Evolutionary conservation across 1,284 basidiomycete genomes (phyloP), one percentile per base, ranked within the genome.

Genomic region (Grifola frondosa): DNA sequence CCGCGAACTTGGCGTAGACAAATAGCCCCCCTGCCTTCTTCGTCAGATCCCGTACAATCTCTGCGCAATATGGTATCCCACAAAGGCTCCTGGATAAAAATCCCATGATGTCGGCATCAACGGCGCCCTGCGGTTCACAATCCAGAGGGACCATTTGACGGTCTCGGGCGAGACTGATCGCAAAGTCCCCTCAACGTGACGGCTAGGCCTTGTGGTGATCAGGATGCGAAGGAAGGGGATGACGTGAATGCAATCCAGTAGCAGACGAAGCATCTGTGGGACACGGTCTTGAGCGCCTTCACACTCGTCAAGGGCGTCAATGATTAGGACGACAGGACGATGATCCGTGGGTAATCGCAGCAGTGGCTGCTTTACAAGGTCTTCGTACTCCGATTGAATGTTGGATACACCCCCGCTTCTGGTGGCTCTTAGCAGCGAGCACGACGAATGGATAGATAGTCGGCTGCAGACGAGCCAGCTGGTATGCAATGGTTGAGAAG

Each of bases 231-330:
- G 26, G 20, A 42, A 42, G 1, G 40, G 16, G 0, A 38, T 24
- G 3, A 32, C 28, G 4, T 20, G 28, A 9, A 42, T 23, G 15
- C 42, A 30, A 1, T 24, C n/a, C 16, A 33, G n/a, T 12, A 53
- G 42, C 5, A 40, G 24, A 11, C 34, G 16, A 4, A 53, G 30
- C 34, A 53, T 37, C 31, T 19, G 10, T 3, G 31, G 38, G 6
- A 37, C 21, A 11, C 4, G 7, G 6, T 33, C 24, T 8, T 21
- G 21, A 8, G 35, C 16, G 2, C 29, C 13, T 7, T 45, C 42
- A 23, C 52, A 48, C 26, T 53, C 49, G 32, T 53, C 52, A 0
- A 53, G 21, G 2, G 46, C 52, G 17, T 53, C 52, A 25, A 53
- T 12, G 9, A 53, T 30, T 15, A 53, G 32, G 13, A 50, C 28